phyloP scores from a whole-genome alignment of 306 rosid species.

The Fagus crenata region DNA sequence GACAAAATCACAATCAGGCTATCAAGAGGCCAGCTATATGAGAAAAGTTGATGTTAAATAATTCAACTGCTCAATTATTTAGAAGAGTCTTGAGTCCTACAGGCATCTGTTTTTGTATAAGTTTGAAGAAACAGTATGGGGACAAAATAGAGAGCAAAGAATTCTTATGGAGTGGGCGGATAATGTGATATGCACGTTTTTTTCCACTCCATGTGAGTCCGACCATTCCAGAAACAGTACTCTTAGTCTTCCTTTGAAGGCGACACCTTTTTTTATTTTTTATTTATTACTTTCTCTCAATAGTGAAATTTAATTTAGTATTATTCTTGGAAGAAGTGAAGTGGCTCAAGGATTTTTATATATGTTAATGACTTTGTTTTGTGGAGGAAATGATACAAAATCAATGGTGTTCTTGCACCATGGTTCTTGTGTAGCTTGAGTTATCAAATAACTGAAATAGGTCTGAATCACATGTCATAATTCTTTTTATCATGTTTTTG shows the following conservation, averaged over 20 bases:
- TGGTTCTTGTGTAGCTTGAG: too few relatives aligned
- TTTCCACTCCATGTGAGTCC: conserved; percentile 44
- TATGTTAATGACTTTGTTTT: not conserved
- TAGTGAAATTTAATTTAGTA: not conserved
- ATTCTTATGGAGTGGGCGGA: conserved; percentile 35
- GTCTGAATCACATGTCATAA: too few relatives aligned
- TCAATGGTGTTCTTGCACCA: too few relatives aligned
- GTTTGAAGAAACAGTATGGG: conserved; percentile 11
- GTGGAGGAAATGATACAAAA: too few relatives aligned
- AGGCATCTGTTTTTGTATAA: too few relatives aligned
- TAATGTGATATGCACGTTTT: not conserved
- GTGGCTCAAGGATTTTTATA: not conserved
- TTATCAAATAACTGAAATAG: too few relatives aligned
- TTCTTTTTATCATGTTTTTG: too few relatives aligned
- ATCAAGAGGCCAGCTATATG: not conserved
- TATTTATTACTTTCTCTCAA: not conserved
- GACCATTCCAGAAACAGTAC: conserved; percentile 29
- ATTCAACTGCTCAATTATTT: conserved; percentile 11
- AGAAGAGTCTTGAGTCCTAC: not conserved
- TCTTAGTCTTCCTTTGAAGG: conserved; percentile 25
- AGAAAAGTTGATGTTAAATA: not conserved
- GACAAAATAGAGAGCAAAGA: conserved; percentile 22
- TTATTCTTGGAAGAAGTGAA: not conserved
- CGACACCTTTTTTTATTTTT: conserved; percentile 12
- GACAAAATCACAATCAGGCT: not conserved